These are phyloP conservation scores for Kandelia obovata DNA, from an alignment of 345 rosid genomes.

Conservation along the genomic window DNA sequence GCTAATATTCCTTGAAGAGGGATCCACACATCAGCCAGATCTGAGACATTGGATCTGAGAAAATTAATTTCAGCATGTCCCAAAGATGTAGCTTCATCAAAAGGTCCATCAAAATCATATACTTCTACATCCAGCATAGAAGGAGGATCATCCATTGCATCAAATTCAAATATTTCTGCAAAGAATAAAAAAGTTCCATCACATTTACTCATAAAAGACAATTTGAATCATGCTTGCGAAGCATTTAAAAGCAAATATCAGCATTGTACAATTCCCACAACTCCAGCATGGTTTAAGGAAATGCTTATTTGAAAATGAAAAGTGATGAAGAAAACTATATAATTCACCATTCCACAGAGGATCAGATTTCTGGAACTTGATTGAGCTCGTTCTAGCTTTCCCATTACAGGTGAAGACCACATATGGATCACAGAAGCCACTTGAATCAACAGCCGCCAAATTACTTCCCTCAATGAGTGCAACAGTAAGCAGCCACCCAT, in stretches of 20 bases:
- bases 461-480: slow-evolving; percentile 84
- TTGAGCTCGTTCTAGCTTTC: slow-evolving; percentile 83
- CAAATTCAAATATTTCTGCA: slow-evolving; percentile 97
- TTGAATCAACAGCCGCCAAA: slow-evolving; percentile 87
- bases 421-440: slow-evolving; percentile 88
- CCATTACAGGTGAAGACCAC: slow-evolving; percentile 92
- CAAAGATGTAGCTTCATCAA: slow-evolving; percentile 76
- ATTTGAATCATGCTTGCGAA: slow-evolving; percentile 8
- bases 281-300: not conserved
- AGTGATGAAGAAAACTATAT: slow-evolving; percentile 12
- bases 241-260: not conserved
- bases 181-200: slow-evolving; percentile 20
- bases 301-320: slow-evolving; percentile 13
- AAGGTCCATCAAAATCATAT: slow-evolving; percentile 92
- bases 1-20: slow-evolving; percentile 84
- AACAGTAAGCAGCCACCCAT: slow-evolving; percentile 93
- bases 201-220: slow-evolving; percentile 10
- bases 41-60: slow-evolving; percentile 73
- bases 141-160: slow-evolving; percentile 98
- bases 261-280: slow-evolving; percentile 10
- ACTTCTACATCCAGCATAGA: slow-evolving; percentile 87
- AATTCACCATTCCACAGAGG: slow-evolving; percentile 91
- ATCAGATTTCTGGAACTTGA: slow-evolving; percentile 82
- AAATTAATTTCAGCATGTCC: slow-evolving; percentile 89
- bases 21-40: slow-evolving; percentile 89